Conservation (phyloP, 2,329 filamentous ascomycete genomes). For the Fusarium sp. region DNA sequence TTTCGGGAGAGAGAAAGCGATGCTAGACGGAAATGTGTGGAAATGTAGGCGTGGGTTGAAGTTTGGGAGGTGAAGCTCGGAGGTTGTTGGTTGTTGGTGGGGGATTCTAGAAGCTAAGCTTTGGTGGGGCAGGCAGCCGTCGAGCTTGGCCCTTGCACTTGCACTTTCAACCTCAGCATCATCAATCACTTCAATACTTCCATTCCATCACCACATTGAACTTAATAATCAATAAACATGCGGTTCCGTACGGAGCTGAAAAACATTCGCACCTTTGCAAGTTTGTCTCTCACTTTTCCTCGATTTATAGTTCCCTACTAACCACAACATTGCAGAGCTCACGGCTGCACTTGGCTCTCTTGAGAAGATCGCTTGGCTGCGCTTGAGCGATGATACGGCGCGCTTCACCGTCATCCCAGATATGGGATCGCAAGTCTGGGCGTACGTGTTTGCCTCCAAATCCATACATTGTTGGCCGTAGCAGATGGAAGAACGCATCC, state of each 20-base stretch:
- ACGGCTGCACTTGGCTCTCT: slow-evolving; percentile 72
- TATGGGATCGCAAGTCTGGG: slow-evolving; percentile 96
- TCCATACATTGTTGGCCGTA: no score
- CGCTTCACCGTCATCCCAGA: slow-evolving; percentile 97
- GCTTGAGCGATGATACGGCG: slow-evolving; percentile 86
- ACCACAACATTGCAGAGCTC: slow-evolving; percentile 60
- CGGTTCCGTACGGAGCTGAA: slow-evolving; percentile 74
- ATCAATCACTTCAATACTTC: background rate
- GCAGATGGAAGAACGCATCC: background rate
- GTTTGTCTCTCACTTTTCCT: slow-evolving; percentile 49
- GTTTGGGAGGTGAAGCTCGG: background rate
- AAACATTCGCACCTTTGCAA: slow-evolving; percentile 75
- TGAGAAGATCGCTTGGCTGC: slow-evolving; percentile 90
- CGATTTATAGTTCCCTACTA: background rate
- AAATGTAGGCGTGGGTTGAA: background rate
- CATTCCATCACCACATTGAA: background rate
- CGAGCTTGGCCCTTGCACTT: background rate
- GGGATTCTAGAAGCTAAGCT: slow-evolving; percentile 53
- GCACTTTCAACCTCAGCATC: slow-evolving; percentile 21
- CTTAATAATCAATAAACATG: slow-evolving; percentile 57
- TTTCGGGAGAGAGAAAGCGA: background rate
- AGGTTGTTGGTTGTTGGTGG: slow-evolving; percentile 22
- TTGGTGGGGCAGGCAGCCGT: slow-evolving; percentile 39
- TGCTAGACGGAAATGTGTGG: background rate
- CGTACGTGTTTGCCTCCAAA: slow-evolving; percentile 62